Base-by-base conservation (phyloP, 352 stramenopile species). In the Globisporangium cederbergense region DNA sequence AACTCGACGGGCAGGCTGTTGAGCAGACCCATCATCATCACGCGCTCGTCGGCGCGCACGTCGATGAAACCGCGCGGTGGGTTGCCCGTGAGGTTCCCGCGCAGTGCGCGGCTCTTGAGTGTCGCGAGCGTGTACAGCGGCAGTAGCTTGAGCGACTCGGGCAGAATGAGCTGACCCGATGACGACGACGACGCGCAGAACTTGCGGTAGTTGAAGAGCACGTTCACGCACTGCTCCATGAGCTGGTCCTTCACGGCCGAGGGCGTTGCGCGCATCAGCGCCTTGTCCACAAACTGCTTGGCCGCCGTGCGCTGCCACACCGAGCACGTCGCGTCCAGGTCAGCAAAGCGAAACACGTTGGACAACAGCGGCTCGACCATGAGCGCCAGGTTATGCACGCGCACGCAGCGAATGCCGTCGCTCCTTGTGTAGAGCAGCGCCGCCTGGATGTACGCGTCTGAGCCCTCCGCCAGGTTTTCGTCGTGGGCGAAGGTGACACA, bases 161-260 rank as follows among this genome's bases (percentile, higher is more conserved):
- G 91, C 20, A 98, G 73, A 43, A 98, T 97, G 25, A 98, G 83
- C 66, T 98, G 91, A 0, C 89, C 90, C 0, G 85, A 90, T 18
- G 88, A 92, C n/a, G 86, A 95, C 47, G 90, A 91, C n/a, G 88
- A 83, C 22, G 91, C 90, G 66, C 91, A 97, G 62, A 95, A 81
- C 69, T 96, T 95, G 73, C 91, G 89, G 77, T 98, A 98, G 68
- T 94, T 90, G 67, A 84, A 95, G 38, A 98, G 67, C 68, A 96
- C 89, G 46, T 76, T 91, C 55, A 95, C 86, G 62, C 85, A 95
- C 66, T 95, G 78, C 62, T 95, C 86, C 10, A 97, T 78, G 42
- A 93, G 68, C 53, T 86, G 76, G 61, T 95, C 81, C 65, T 91
- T 93, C 18, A 95, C 79, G 0, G 79, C 80, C 58, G 82, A 77